Conservation (phyloP, 2,329 filamentous ascomycete genomes). For the Exophiala lecanii-corni region DNA sequence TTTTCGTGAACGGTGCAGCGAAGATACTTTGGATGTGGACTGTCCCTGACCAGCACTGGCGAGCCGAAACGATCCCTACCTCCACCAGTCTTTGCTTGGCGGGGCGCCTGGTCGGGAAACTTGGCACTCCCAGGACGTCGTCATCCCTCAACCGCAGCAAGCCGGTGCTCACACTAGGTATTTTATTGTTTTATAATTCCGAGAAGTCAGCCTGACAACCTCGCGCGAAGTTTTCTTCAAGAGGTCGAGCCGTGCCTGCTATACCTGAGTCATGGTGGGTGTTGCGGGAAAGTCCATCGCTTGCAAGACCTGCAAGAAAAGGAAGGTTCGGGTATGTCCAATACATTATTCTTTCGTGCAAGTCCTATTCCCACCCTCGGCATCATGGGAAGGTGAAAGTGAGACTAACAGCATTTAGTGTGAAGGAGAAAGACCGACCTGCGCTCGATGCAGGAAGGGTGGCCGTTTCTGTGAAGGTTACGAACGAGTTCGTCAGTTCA, state of each 20-base stretch:
- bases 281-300: conserved; percentile 25
- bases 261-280: conserved; percentile 30
- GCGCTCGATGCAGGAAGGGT: conserved; percentile 8
- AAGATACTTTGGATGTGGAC: too few species aligned
- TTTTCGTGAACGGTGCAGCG: too few species aligned
- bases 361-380: too few species aligned
- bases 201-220: background rate
- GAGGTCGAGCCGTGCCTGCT: too few species aligned
- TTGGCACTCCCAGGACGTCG: background rate
- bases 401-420: conserved; percentile 3
- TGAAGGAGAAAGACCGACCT: conserved; percentile 12
- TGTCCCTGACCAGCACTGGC: too few species aligned
- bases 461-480: conserved; percentile 9
- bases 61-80: too few species aligned
- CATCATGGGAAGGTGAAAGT: too few species aligned
- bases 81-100: conserved; percentile 1
- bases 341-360: background rate
- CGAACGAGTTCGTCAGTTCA: conserved; percentile 10
- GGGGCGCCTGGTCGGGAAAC: background rate
- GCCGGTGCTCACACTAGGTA: too few species aligned
- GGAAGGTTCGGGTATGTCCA: conserved; percentile 25
- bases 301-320: conserved; percentile 27
- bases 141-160: background rate
- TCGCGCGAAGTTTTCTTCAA: too few species aligned
- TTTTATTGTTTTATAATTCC: background rate